phyloP scores from a whole-genome alignment of 2,329 filamentous ascomycete genomes.

The Scedosporium boydii region DNA sequence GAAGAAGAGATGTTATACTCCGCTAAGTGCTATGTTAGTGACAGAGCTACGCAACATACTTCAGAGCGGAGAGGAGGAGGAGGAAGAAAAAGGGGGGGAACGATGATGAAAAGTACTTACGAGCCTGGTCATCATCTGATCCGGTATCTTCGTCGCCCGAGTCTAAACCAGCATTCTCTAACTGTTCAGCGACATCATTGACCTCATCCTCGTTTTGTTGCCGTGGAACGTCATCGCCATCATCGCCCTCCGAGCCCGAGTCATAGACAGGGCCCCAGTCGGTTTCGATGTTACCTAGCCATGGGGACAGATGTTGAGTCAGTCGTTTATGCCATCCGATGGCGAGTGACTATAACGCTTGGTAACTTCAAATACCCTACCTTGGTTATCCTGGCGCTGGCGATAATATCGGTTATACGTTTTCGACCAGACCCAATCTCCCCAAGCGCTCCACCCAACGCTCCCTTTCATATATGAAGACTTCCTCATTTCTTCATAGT shows the following conservation, averaged over 20 bases:
- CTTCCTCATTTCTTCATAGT: constrained; percentile 7
- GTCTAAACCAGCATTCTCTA: constrained; percentile 4
- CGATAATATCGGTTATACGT: constrained; percentile 19
- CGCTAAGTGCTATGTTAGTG: background rate
- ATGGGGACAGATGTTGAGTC: background rate
- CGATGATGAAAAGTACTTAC: background rate
- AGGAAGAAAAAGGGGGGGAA: no score
- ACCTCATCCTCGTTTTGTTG: background rate
- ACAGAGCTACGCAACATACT: background rate
- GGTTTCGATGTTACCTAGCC: constrained; percentile 2
- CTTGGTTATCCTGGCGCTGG: constrained; percentile 17
- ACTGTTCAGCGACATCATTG: background rate
- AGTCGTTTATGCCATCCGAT: constrained; percentile 6
- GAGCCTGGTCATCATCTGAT: background rate
- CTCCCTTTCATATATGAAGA: background rate
- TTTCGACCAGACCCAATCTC: constrained; percentile 19
- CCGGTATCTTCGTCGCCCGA: constrained; percentile 5
- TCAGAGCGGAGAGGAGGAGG: background rate
- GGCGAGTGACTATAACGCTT: background rate
- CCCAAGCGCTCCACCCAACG: constrained; percentile 12
- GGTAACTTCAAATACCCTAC: constrained; percentile 11
- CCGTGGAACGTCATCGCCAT: background rate
- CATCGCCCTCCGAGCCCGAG: background rate
- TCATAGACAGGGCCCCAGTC: background rate
- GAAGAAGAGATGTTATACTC: background rate